Base-by-base conservation (phyloP, 495 filamentous ascomycete genomes). In the Emericellopsis terricola region DNA sequence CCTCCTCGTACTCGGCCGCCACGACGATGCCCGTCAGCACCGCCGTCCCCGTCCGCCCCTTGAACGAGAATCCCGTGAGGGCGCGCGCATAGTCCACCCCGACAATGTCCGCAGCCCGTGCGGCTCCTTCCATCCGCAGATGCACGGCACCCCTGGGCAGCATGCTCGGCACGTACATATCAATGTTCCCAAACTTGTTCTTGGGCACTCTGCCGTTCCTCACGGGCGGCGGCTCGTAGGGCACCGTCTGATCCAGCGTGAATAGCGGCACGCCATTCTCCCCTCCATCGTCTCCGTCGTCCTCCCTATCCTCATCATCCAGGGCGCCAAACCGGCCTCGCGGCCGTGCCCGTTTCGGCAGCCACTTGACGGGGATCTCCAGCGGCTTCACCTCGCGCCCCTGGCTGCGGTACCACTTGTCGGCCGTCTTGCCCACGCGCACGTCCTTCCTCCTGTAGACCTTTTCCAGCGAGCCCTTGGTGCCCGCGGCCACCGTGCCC, bases 161-260 rank as follows among this genome's bases (percentile, higher is more conserved):
- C 89, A 99, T 99, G 40, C 72, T 83, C 1, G 86, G 78, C 8
- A 89, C 81, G 48, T 87, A 96, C 16, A 96, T 46, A 48, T 96
- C 89, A 28, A 96, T 46, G 43, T 99, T 99, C 0, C 81, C 81
- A 45, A 74, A 99, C 7, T 58, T 64, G 43, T 99, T 99, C 40
- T 76, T 80, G 3, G 86, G 89, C 7, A 99, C 66, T 11, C 54
- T 62, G 4, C 86, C 87, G 30, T 69, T 49, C 2, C 76, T 55
- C 7, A 96, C 77, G 0, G 84, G 74, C 14, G 81, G 81, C 1
- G 86, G 68, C 7, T 64, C 50, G 44, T 92, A 94, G 0, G 72
- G 28, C 8, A 72, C 65, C 0, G 87, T 96, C 51, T 96, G 87
- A 29, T 69, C 72, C 4, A 61, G 45, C 0, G 73, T 76, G 47